Conservation (phyloP, 352 stramenopile species). For the Phytopythium sindhum region DNA sequence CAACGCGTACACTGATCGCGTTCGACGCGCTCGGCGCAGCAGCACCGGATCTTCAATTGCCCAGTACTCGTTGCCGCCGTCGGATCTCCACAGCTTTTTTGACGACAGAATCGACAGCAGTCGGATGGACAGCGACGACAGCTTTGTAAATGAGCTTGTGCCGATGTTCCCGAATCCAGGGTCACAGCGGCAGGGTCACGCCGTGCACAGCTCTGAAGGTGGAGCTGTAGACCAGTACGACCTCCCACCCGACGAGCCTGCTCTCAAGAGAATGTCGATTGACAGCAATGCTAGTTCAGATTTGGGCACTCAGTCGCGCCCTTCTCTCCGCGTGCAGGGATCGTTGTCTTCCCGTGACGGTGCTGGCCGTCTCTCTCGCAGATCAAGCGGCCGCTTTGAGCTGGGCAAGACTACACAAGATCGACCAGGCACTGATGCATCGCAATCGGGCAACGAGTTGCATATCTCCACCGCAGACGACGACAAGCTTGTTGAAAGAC, state of each 20-base stretch:
- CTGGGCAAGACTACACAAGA: not conserved
- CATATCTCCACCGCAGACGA: not conserved
- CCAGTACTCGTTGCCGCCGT: conserved; percentile 61
- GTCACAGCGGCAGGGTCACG: not conserved
- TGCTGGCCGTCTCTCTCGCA: not conserved
- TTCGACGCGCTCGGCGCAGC: conserved; percentile 11
- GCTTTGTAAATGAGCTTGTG: conserved; percentile 56
- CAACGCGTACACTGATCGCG: not conserved
- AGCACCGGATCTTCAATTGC: conserved; percentile 26
- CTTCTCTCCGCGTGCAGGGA: not conserved
- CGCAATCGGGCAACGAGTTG: not conserved
- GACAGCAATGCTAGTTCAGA: not conserved
- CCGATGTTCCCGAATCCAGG: conserved; percentile 46
- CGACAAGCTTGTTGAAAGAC: not conserved
- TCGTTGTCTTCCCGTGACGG: not conserved
- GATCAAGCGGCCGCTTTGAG: not conserved
- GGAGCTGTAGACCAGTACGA: conserved; percentile 23
- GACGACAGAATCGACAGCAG: conserved; percentile 37
- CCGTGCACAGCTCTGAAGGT: not conserved
- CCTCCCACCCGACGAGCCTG: conserved; percentile 28
- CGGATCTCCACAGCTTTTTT: conserved; percentile 60
- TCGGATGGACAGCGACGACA: conserved; percentile 22
- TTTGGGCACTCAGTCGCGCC: not conserved
- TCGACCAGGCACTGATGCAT: not conserved
- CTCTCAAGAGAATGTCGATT: conserved; percentile 26